Base-by-base conservation (phyloP, 148 eudicot genomes). In the Polygonum maritimum region DNA sequence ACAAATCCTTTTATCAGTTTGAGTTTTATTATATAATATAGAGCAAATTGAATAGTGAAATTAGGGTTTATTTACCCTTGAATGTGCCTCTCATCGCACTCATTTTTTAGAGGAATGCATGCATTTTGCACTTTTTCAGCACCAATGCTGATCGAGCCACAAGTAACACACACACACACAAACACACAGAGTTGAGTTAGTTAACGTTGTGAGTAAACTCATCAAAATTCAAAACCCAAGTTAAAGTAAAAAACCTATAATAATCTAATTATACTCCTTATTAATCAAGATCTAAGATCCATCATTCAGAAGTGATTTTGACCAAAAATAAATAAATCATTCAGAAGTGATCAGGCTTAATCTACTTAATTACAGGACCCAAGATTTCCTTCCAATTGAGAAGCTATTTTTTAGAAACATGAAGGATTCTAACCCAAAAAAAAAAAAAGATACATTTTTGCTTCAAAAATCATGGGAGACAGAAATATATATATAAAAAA, bases 111-210 rank as follows among this genome's bases (percentile, higher is more conserved):
- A 18, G 76, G 75, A 62, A 84, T 81, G 83, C 93, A 92, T 71
- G 83, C 82, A 71, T 82, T 84, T 76, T 82, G 86, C 47, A 92
- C 91, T 78, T 86, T 84, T 15, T 86, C 84, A 58, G 97, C 97
- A 60, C 97, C 97, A 63, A 92, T 89, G 80, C 97, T 90, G 86
- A n/a, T n/a, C n/a, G n/a, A 62, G 15, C 69, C 63, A 57, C 33
- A 14, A 71, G 40, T 67, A 36, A 13, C 14, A 13, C 52, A 31
- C 12, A 52, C 38, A 47, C 49, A 47, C 14, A 48, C 3, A 52
- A 11, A 47, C 31, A n/a, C n/a, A n/a, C n/a, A n/a, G n/a, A n/a
- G n/a, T n/a, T n/a, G n/a, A n/a, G 15, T 26, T 26, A 49, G 15
- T 15, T 49, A 49, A n/a, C 54, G n/a, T 49, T 49, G 19, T 44